These are phyloP conservation scores for Cyclotella sp. DNA, from an alignment of 108 stramenopile species.

Conservation along the genomic window DNA sequence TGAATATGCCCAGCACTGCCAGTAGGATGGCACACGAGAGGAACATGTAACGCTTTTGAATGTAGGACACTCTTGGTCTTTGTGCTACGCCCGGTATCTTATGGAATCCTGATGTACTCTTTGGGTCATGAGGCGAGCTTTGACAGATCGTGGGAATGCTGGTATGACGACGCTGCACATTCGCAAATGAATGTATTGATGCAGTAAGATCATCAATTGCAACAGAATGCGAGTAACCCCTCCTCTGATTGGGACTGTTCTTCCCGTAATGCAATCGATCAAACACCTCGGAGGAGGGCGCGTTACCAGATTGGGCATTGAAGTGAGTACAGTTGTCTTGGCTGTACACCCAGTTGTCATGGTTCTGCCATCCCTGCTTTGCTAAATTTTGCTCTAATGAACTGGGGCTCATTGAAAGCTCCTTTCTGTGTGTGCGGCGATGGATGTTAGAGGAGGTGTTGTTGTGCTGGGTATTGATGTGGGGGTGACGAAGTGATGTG, in stretches of 20 bases:
- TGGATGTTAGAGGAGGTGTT: neutral
- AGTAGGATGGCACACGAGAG: constrained; percentile 20
- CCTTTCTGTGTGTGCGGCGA: neutral
- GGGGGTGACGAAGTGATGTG: constrained; percentile 12
- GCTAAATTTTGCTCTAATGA: constrained; percentile 10
- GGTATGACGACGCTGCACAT: constrained; percentile 7
- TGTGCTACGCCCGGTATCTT: neutral
- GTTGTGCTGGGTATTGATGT: neutral
- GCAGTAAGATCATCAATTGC: neutral
- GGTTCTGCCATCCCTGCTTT: constrained; percentile 18
- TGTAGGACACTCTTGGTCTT: neutral
- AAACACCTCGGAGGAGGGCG: neutral
- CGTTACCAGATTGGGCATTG: neutral
- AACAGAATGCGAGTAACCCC: neutral
- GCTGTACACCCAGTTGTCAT: constrained; percentile 20
- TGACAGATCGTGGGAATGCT: neutral
- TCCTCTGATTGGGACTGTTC: neutral
- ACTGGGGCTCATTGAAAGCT: neutral
- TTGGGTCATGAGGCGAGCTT: neutral
- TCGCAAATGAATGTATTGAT: neutral
- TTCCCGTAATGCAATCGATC: neutral
- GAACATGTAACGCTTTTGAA: constrained; percentile 15
- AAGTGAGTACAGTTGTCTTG: neutral
- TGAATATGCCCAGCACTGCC: constrained; percentile 25
- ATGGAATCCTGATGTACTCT: neutral